phyloP scores from a whole-genome alignment of 495 filamentous ascomycete genomes.

The Hypoxylon rickii region DNA sequence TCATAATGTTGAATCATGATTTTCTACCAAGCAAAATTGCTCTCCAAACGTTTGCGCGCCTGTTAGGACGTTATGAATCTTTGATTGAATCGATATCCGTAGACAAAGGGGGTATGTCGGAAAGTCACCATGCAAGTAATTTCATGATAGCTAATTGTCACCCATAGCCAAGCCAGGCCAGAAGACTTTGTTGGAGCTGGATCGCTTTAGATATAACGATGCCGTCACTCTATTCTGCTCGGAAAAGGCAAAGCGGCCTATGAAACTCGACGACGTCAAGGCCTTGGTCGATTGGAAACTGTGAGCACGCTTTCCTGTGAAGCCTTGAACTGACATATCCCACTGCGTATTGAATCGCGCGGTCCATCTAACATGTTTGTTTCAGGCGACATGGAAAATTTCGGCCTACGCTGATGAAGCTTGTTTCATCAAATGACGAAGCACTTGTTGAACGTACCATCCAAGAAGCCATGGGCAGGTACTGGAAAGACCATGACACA shows the following conservation, averaged over 20 bases:
- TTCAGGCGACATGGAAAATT: conserved; percentile 66
- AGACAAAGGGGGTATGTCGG: conserved; percentile 45
- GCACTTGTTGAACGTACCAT: conserved; percentile 49
- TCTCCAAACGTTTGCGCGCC: conserved; percentile 37
- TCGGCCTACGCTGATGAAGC: conserved; percentile 68
- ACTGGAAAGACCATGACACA: conserved; percentile 51
- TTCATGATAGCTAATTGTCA: conserved; percentile 6
- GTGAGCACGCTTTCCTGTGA: conserved; percentile 51
- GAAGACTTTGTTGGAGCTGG: conserved; percentile 51
- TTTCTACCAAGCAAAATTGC: conserved; percentile 42
- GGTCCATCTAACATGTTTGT: conserved; percentile 7
- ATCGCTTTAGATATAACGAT: conserved; percentile 53
- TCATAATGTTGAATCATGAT: conserved; percentile 18
- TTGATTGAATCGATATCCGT: conserved; percentile 47
- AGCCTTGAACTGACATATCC: not conserved
- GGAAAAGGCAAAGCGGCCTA: conserved; percentile 29
- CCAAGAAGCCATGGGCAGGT: conserved; percentile 51
- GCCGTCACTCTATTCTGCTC: conserved; percentile 45
- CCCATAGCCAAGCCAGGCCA: conserved; percentile 47
- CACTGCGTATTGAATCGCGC: not conserved
- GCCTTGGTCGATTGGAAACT: conserved; percentile 77
- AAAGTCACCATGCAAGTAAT: not conserved
- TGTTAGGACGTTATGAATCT: conserved; percentile 42
- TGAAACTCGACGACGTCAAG: conserved; percentile 51
- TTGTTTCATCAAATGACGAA: conserved; percentile 64